phyloP scores from a whole-genome alignment of 176 grass and related monocot genomes.

The Aechmea fasciata region DNA sequence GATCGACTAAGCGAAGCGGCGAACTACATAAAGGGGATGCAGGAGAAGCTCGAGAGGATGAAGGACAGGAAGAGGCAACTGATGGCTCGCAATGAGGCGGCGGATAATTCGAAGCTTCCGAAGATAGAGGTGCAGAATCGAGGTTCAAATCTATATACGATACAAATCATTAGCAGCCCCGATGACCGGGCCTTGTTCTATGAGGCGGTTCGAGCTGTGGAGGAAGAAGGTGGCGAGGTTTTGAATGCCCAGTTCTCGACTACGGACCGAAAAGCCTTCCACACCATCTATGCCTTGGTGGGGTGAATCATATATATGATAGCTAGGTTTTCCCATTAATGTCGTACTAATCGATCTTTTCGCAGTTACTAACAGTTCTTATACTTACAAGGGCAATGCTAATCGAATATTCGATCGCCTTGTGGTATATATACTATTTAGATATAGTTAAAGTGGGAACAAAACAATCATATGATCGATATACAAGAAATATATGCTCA shows the following conservation, averaged over 20 bases:
- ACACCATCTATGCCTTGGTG: slow-evolving; percentile 69
- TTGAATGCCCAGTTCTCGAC: slow-evolving; percentile 63
- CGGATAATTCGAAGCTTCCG: background rate
- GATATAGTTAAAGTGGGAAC: too few relatives aligned
- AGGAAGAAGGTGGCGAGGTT: slow-evolving; percentile 54
- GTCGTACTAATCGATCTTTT: too few relatives aligned
- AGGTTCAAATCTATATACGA: slow-evolving; percentile 37
- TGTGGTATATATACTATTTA: too few relatives aligned
- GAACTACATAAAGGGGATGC: slow-evolving; percentile 41
- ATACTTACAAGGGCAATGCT: too few relatives aligned
- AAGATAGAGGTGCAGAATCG: slow-evolving; percentile 56
- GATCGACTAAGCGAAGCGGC: slow-evolving; percentile 51
- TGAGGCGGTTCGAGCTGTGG: slow-evolving; percentile 36
- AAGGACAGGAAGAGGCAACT: slow-evolving; percentile 56
- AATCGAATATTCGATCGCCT: too few relatives aligned
- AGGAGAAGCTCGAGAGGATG: slow-evolving; percentile 48
- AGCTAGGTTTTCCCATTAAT: too few relatives aligned
- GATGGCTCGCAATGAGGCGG: background rate
- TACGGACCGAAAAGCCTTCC: slow-evolving; percentile 34
- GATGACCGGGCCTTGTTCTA: slow-evolving; percentile 38
- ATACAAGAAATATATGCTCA: too few relatives aligned
- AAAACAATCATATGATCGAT: too few relatives aligned
- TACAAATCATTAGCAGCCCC: slow-evolving; percentile 29
- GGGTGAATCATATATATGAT: too few relatives aligned
- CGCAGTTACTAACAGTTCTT: too few relatives aligned